A percentile compares a stretch with the other conserved stretches of the same genome.
These are phyloP conservation scores for Lactifluus rugatus DNA, from an alignment of 768 basidiomycete genomes.

Conservation along the genomic window DNA sequence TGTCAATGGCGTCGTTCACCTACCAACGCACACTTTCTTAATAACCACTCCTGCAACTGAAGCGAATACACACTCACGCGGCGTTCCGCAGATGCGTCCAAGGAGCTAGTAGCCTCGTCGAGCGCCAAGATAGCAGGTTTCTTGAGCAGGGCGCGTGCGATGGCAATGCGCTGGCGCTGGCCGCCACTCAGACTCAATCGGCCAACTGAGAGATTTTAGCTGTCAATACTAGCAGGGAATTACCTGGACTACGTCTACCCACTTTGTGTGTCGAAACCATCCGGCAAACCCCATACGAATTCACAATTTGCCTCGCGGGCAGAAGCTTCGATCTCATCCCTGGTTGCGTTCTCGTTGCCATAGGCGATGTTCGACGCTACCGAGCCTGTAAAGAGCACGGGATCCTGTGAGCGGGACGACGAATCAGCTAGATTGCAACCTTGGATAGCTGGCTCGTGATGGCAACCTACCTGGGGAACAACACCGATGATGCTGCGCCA, in stretches of 20 bases:
- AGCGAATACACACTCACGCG: slow-evolving; percentile 35
- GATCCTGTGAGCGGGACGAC: slow-evolving; percentile 37
- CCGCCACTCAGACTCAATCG: slow-evolving; percentile 66
- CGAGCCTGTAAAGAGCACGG: slow-evolving; percentile 83
- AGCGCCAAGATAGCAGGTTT: slow-evolving; percentile 81
- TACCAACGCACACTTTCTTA: slow-evolving; percentile 19
- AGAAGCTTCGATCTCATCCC: slow-evolving; percentile 78
- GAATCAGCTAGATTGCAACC: background rate
- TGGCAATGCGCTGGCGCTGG: slow-evolving; percentile 72
- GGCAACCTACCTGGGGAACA: slow-evolving; percentile 62
- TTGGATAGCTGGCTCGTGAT: background rate
- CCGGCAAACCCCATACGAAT: slow-evolving; percentile 89
- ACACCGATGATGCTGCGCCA: slow-evolving; percentile 88
- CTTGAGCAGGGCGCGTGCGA: slow-evolving; percentile 79
- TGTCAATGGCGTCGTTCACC: slow-evolving; percentile 89
- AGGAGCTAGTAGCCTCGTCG: slow-evolving; percentile 82
- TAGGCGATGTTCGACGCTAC: slow-evolving; percentile 94
- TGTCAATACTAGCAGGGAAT: background rate
- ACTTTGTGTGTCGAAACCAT: slow-evolving; percentile 93
- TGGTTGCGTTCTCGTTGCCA: slow-evolving; percentile 63
- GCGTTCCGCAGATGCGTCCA: slow-evolving; percentile 85
- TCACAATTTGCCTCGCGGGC: slow-evolving; percentile 92
- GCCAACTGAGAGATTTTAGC: slow-evolving; percentile 38
- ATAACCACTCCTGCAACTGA: background rate
- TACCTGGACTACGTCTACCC: slow-evolving; percentile 23